Conservation (phyloP, 1,284 basidiomycete species). For the Golubevia pallescens region DNA sequence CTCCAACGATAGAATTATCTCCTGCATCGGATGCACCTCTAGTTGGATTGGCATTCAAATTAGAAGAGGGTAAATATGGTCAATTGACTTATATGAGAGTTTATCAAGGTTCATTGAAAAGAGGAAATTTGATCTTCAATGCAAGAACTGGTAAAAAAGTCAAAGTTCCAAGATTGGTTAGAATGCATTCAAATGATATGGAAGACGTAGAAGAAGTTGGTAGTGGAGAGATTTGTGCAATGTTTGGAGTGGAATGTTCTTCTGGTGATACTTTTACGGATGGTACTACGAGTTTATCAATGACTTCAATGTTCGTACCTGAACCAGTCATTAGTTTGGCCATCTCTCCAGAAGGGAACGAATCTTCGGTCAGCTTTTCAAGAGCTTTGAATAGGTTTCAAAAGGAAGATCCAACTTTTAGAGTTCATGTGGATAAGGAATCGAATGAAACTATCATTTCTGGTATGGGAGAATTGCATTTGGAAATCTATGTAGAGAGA, state of each 20-base stretch:
- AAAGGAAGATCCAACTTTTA: conserved; percentile 99
- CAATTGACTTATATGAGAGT: conserved; percentile 99
- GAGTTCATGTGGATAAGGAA: conserved; percentile 91
- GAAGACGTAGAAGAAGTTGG: conserved; percentile 95
- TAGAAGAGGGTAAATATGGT: conserved; percentile 96
- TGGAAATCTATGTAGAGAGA: conserved; percentile 98
- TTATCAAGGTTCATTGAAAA: conserved; percentile 90
- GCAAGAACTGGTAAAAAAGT: conserved; percentile 95
- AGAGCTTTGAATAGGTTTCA: conserved; percentile 96
- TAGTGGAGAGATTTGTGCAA: conserved; percentile 99
- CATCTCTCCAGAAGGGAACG: conserved; percentile 87
- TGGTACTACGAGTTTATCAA: conserved; percentile 55
- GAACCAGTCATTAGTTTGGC: conserved; percentile 97
- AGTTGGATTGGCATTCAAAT: conserved; percentile 95
- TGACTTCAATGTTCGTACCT: conserved; percentile 97
- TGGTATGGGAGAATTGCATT: conserved; percentile 98
- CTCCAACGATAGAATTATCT: conserved; percentile 40
- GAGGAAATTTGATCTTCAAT: conserved; percentile 85
- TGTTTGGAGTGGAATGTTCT: conserved; percentile 98
- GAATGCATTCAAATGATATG: conserved; percentile 99
- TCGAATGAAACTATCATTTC: conserved; percentile 99
- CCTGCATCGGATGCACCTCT: conserved; percentile 74
- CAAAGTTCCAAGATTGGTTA: conserved; percentile 94
- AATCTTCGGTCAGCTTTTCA: conserved; percentile 88
- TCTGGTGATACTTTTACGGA: conserved; percentile 95